A percentile compares a stretch with the other conserved stretches of the same genome.
These are phyloP conservation scores for Orbilia blumenaviensis DNA, from an alignment of 2,329 filamentous ascomycete genomes.

Conservation along the genomic window DNA sequence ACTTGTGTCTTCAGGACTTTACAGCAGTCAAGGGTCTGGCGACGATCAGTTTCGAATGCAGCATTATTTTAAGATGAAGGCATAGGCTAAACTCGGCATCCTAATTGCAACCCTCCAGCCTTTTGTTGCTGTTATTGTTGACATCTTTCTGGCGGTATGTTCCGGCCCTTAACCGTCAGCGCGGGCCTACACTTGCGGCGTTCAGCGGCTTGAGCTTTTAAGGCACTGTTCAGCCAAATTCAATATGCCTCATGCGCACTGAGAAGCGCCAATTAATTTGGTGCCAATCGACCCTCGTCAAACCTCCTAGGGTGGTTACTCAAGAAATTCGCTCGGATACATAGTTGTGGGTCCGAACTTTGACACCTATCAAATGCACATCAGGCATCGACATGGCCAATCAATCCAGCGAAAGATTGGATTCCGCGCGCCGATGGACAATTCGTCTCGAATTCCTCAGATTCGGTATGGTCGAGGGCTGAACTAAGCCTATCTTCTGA, in stretches of 20 bases:
- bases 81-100: conserved; percentile 45
- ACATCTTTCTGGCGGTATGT: conserved; percentile 35
- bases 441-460: conserved; percentile 37
- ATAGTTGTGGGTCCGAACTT: conserved; percentile 35
- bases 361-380: conserved; percentile 54
- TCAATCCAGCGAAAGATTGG: conserved; percentile 9
- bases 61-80: conserved; percentile 46
- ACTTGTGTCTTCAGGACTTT: not conserved
- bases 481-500: conserved; percentile 31
- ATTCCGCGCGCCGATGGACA: conserved; percentile 51
- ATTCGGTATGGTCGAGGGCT: conserved; percentile 19
- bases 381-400: conserved; percentile 45
- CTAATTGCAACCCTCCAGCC: conserved; percentile 20
- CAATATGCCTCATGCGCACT: conserved; percentile 50
- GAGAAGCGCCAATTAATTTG: conserved; percentile 47
- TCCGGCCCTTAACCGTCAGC: conserved; percentile 17
- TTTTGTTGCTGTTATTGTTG: not conserved
- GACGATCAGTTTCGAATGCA: conserved; percentile 48
- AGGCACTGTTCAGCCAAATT: conserved; percentile 31
- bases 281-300: conserved; percentile 42
- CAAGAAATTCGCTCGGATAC: conserved; percentile 48
- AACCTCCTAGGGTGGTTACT: conserved; percentile 29
- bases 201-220: conserved; percentile 42
- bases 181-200: conserved; percentile 38
- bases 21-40: conserved; percentile 16